Evolutionary conservation across 2,329 filamentous ascomycete genomes (phyloP), one percentile per base, ranked within the genome.

Genomic region (Beauveria caledonica): DNA sequence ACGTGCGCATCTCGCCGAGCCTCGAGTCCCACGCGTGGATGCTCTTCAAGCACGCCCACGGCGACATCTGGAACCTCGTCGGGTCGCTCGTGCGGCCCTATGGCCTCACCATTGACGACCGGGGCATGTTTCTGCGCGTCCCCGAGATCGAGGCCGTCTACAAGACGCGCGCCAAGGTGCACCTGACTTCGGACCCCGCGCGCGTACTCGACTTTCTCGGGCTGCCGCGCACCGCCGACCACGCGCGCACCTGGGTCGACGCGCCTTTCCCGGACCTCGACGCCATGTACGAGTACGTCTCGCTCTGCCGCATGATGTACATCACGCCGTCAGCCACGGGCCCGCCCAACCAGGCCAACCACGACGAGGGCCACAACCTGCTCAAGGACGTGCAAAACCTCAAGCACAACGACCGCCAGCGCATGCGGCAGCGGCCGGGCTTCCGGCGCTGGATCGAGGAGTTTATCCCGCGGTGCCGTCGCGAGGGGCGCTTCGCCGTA

Each of bases 11-110:
- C 25, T 85, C 79, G 60, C 66, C 67, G 1, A 74, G 71, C 1
- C 63, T 73, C 0, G 68, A 73, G 15, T 66, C 71, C 58, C 78
- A 82, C 63, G 75, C 78, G 33, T 93, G 89, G 88, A 77, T 79
- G 42, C 71, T 83, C 3, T 91, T 92, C 73, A 84, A 84, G 64
- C 78, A 87, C 44, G 81, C 83, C 0, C 89, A 93, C 66, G 87
- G 88, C n/a, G 89, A 93, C 65, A 60, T 85, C 0, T 86, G 86
- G 79, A 87, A 83, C 62, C 69, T 85, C 9, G 69, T 93, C 0
- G 87, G 88, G 5, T 77, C 80, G 19, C 81, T 79, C 9, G 83
- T 90, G 63, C 80, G 86, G 0, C 80, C 80, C 0, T 80, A 84
- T 40, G 89, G 89, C 1, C 79, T 94, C 8, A 88, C 83, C 0